A percentile compares a stretch with the other conserved stretches of the same genome.
phyloP scores from a whole-genome alignment of 2,329 filamentous ascomycete genomes.

The Alternaria novae-zelandiae region DNA sequence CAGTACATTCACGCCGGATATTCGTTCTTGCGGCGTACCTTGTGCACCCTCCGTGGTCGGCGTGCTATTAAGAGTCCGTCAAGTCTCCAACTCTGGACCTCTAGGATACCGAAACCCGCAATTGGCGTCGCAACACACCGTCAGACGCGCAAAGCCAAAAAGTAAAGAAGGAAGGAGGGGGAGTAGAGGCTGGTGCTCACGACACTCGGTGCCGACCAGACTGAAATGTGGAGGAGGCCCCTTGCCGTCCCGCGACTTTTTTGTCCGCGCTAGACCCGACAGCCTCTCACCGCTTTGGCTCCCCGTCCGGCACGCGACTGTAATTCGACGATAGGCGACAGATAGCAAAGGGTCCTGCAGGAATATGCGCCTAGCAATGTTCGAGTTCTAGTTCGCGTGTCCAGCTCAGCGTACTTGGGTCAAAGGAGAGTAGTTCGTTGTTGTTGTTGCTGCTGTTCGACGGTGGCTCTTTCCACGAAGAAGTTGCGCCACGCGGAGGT shows the following conservation, averaged over 20 bases:
- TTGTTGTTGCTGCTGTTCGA: background rate
- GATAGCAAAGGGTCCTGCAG: constrained; percentile 9
- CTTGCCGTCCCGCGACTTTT: constrained; percentile 25
- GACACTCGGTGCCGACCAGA: constrained; percentile 2
- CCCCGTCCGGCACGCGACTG: background rate
- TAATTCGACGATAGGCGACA: constrained; percentile 4
- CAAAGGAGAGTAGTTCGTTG: background rate
- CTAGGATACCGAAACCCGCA: constrained; percentile 10
- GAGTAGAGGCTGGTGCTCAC: constrained; percentile 5
- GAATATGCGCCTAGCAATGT: constrained; percentile 16
- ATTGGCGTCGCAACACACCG: constrained; percentile 17
- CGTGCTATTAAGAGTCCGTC: no score
- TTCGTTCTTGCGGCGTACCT: constrained; percentile 1
- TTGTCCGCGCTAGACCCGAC: constrained; percentile 21
- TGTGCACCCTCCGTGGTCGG: background rate
- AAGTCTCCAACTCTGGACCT: background rate
- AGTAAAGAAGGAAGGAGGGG: background rate
- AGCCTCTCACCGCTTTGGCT: constrained; percentile 22
- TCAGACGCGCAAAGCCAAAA: background rate
- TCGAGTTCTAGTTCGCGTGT: background rate
- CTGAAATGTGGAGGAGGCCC: constrained; percentile 15
- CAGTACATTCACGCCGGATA: background rate
- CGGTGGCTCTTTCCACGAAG: background rate
- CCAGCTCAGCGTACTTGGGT: constrained; percentile 4
- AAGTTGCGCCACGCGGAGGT: background rate